Evolutionary conservation across 1,284 basidiomycete species (phyloP).

Genomic region (Fomitopsis schrenkii): DNA sequence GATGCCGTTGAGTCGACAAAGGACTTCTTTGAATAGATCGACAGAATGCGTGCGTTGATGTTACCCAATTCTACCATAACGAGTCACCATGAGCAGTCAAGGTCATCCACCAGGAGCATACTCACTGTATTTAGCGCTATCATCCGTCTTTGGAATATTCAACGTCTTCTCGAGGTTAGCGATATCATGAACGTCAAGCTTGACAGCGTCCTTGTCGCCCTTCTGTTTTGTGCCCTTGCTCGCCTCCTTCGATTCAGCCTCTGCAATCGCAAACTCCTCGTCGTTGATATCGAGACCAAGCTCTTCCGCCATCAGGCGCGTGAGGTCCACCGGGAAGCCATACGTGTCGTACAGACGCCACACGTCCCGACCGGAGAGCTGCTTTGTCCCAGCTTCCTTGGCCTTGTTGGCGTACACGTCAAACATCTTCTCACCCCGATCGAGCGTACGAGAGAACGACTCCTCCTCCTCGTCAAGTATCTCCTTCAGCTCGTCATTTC

Average conservation of each 20-base stretch:
- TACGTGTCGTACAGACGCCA: slow-evolving; percentile 99
- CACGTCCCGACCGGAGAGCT: slow-evolving; percentile 88
- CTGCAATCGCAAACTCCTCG: slow-evolving; percentile 87
- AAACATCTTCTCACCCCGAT: slow-evolving; percentile 96
- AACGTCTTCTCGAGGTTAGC: slow-evolving; percentile 81
- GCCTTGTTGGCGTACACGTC: slow-evolving; percentile 84
- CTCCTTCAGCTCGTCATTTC: slow-evolving; percentile 85
- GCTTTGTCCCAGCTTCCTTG: slow-evolving; percentile 57
- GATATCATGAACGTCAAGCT: slow-evolving; percentile 95
- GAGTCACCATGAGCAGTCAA: too few relatives aligned
- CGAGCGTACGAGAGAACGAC: slow-evolving; percentile 94
- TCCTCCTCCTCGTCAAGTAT: slow-evolving; percentile 98
- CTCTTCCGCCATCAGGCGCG: slow-evolving; percentile 97
- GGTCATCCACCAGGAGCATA: slow-evolving; percentile 10
- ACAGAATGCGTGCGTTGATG: slow-evolving; percentile 74
- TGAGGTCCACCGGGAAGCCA: slow-evolving; percentile 97
- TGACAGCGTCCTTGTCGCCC: slow-evolving; percentile 68
- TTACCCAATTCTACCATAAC: slow-evolving; percentile 60
- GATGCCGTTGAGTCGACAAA: slow-evolving; percentile 71
- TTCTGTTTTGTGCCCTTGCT: slow-evolving; percentile 81
- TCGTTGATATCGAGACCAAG: slow-evolving; percentile 85
- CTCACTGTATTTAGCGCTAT: slow-evolving; percentile 87
- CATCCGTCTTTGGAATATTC: slow-evolving; percentile 90
- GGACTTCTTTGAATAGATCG: slow-evolving; percentile 81
- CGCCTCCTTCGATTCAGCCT: slow-evolving; percentile 86